Conservation (phyloP, 768 basidiomycete genomes). For the Hysterangium stoloniferum region DNA sequence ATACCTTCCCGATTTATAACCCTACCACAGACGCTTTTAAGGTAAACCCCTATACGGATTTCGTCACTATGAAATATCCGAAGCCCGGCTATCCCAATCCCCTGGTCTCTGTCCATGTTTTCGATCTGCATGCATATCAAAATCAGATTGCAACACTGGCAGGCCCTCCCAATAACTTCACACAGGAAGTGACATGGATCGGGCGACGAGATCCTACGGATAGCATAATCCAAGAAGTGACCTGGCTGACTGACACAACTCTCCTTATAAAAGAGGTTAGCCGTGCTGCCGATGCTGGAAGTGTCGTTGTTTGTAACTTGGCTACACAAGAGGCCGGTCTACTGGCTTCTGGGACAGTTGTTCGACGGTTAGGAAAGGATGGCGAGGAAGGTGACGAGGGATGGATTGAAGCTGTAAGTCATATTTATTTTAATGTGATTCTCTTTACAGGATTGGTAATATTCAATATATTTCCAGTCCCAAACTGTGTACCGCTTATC, state of each 20-base stretch:
- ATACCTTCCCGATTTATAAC: slow-evolving; percentile 86
- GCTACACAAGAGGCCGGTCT: slow-evolving; percentile 30
- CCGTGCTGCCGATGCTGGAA: slow-evolving; percentile 72
- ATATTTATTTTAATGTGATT: not conserved
- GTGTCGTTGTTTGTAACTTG: slow-evolving; percentile 59
- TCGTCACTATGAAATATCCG: slow-evolving; percentile 66
- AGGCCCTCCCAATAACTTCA: slow-evolving; percentile 25
- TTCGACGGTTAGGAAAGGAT: slow-evolving; percentile 68
- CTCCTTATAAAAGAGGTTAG: slow-evolving; percentile 85
- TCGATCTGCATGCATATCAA: slow-evolving; percentile 57
- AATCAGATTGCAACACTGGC: slow-evolving; percentile 19
- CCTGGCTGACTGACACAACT: slow-evolving; percentile 73
- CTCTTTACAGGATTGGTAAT: slow-evolving; percentile 6
- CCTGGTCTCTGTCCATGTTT: slow-evolving; percentile 72
- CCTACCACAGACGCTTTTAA: slow-evolving; percentile 61
- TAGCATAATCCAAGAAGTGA: slow-evolving; percentile 73
- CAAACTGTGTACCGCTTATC: slow-evolving; percentile 60
- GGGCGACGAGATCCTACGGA: slow-evolving; percentile 47
- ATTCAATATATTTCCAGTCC: slow-evolving; percentile 30
- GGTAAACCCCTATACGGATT: slow-evolving; percentile 70
- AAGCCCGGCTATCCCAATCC: slow-evolving; percentile 92
- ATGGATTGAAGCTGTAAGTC: slow-evolving; percentile 83
- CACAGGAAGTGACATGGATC: slow-evolving; percentile 60
- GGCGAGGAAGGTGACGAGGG: slow-evolving; percentile 89
- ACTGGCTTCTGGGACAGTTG: slow-evolving; percentile 34